phyloP scores from a whole-genome alignment of 495 filamentous ascomycete genomes.

The Podospora sp. region DNA sequence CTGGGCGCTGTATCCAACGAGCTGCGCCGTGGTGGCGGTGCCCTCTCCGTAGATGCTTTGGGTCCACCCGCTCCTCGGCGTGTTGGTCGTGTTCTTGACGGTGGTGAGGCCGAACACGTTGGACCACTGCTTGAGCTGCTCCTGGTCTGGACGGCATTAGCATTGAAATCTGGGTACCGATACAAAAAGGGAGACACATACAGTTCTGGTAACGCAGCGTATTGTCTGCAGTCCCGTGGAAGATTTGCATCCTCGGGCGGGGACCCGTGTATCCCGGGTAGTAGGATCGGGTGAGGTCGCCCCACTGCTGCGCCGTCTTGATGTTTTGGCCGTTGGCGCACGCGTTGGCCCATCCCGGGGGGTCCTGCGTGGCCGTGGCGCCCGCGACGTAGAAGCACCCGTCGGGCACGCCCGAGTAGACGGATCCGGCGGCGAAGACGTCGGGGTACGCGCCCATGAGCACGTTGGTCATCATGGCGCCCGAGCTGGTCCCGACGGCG shows the following conservation, averaged over 20 bases:
- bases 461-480: constrained; percentile 61
- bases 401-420: constrained; percentile 54
- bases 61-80: constrained; percentile 55
- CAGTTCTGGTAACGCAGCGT: constrained; percentile 49
- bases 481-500: constrained; percentile 51
- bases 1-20: constrained; percentile 50
- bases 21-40: constrained; percentile 43
- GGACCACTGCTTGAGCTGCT: constrained; percentile 37
- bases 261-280: constrained; percentile 55
- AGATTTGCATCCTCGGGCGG: constrained; percentile 53
- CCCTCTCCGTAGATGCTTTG: constrained; percentile 57
- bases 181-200: constrained; percentile 6
- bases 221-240: constrained; percentile 48
- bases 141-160: constrained; percentile 21
- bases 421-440: constrained; percentile 52
- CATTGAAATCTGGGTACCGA: neutral
- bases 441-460: constrained; percentile 54
- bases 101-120: constrained; percentile 46
- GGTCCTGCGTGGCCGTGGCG: constrained; percentile 46
- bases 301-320: constrained; percentile 54
- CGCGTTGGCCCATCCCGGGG: constrained; percentile 50
- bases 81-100: constrained; percentile 41
- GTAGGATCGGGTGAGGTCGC: constrained; percentile 47
- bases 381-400: constrained; percentile 51
- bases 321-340: constrained; percentile 50